Percentiles rank a stretch among this genome's conserved stretches.
Evolutionary conservation across 805 yeast genomes (phyloP).

Genomic region (Candida peoriensis): DNA sequence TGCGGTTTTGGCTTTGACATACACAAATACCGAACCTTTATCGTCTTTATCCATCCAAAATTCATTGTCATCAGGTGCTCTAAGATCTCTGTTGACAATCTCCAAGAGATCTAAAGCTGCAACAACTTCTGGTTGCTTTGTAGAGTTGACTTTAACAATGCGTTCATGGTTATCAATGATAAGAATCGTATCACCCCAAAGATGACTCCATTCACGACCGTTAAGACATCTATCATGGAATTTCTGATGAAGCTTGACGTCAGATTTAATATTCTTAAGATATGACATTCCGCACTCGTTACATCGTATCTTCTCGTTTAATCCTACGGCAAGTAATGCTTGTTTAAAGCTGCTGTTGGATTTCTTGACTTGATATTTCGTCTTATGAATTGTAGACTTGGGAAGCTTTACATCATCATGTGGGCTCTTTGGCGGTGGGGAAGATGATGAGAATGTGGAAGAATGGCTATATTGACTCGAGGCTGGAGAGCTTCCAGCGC

Average conservation of each 20-base stretch:
- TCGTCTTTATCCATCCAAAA: conserved; percentile 30
- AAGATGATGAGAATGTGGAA: no score
- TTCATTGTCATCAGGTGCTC: conserved; percentile 49
- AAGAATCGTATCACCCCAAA: conserved; percentile 28
- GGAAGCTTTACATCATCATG: no score
- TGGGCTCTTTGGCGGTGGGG: no score
- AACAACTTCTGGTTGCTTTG: conserved; percentile 26
- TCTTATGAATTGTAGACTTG: no score
- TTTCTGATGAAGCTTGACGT: conserved; percentile 41
- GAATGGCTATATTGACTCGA: no score
- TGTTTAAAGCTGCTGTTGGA: no score
- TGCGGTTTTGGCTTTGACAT: conserved; percentile 39
- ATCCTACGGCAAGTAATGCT: conserved; percentile 14
- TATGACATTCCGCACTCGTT: conserved; percentile 51
- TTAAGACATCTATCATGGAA: conserved; percentile 45
- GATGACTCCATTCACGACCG: conserved; percentile 45
- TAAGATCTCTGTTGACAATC: conserved; percentile 54
- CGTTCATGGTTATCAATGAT: conserved; percentile 16
- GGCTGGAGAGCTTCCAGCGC: no score
- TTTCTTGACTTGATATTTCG: no score
- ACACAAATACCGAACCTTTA: conserved; percentile 45
- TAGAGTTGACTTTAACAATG: conserved; percentile 32
- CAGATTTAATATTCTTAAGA: conserved; percentile 34
- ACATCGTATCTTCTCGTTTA: conserved; percentile 31
- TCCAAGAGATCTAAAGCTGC: conserved; percentile 38